Percentiles rank a stretch among this genome's conserved stretches.
Evolutionary conservation across 192 early-diverging fungal species (phyloP).

Genomic region (Entomortierella parvispora): DNA sequence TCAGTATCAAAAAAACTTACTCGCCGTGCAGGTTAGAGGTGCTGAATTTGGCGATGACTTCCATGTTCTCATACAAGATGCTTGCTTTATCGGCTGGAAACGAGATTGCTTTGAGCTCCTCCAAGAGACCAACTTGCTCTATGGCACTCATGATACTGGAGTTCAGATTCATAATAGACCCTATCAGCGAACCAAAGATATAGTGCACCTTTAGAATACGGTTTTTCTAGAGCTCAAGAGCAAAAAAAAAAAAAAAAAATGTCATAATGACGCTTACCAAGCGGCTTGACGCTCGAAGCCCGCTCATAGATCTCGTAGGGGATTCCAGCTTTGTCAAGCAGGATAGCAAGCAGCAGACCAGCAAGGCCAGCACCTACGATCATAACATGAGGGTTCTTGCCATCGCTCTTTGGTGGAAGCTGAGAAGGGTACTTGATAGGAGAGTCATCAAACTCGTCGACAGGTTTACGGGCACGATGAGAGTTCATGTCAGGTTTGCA

Average conservation of each 20-base stretch:
- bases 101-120: background rate
- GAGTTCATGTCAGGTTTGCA: no score
- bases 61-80: background rate
- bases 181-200: background rate
- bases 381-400: background rate
- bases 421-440: no score
- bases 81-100: background rate
- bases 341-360: background rate
- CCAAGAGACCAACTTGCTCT: constrained; percentile 9
- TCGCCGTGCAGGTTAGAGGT: no score
- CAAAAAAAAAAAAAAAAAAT: no score
- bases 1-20: no score
- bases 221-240: no score
- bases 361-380: background rate
- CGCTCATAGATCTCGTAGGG: background rate
- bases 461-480: no score
- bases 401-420: no score
- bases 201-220: no score
- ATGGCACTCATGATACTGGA: constrained; percentile 12
- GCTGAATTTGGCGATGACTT: background rate
- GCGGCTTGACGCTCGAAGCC: background rate
- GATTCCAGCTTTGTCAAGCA: background rate
- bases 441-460: no score
- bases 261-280: no score
- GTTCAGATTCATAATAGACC: constrained; percentile 12